phyloP scores from a whole-genome alignment of 306 rosid species.

The Senna siamea region DNA sequence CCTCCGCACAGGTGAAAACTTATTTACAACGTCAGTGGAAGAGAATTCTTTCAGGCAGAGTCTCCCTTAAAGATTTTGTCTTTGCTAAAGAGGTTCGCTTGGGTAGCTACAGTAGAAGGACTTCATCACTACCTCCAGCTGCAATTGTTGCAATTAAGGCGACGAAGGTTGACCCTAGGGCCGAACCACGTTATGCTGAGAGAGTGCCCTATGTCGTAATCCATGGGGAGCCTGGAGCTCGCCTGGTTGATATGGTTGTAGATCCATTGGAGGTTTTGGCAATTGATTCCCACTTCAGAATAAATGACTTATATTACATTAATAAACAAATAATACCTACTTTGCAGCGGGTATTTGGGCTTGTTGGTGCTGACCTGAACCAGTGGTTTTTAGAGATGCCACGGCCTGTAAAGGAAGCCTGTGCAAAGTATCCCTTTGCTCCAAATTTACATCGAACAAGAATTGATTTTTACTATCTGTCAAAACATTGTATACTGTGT shows the following conservation, averaged over 20 bases:
- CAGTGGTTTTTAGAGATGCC: conserved; percentile 92
- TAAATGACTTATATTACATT: conserved; percentile 86
- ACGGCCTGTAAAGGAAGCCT: conserved; percentile 72
- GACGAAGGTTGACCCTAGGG: conserved; percentile 83
- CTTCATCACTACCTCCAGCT: conserved; percentile 92
- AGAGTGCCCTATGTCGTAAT: conserved; percentile 86
- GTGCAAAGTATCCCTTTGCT: conserved; percentile 53
- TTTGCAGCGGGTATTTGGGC: conserved; percentile 85
- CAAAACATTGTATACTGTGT: conserved; percentile 87
- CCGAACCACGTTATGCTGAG: conserved; percentile 93
- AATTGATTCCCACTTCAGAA: conserved; percentile 70
- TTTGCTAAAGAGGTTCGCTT: conserved; percentile 95
- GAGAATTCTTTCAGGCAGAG: conserved; percentile 79
- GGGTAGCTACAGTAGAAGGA: conserved; percentile 77
- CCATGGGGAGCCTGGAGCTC: conserved; percentile 94
- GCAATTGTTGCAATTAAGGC: conserved; percentile 97
- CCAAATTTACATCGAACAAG: conserved; percentile 72
- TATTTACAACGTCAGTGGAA: conserved; percentile 91
- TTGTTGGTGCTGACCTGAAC: conserved; percentile 81
- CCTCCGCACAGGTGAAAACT: conserved; percentile 63
- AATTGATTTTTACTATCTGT: conserved; percentile 88
- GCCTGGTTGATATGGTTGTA: conserved; percentile 91
- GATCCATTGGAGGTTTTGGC: conserved; percentile 86
- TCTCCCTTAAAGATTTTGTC: conserved; percentile 82
- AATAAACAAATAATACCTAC: conserved; percentile 94